Conservation (phyloP, 768 basidiomycete species). For the Boletus rubroflammeus region DNA sequence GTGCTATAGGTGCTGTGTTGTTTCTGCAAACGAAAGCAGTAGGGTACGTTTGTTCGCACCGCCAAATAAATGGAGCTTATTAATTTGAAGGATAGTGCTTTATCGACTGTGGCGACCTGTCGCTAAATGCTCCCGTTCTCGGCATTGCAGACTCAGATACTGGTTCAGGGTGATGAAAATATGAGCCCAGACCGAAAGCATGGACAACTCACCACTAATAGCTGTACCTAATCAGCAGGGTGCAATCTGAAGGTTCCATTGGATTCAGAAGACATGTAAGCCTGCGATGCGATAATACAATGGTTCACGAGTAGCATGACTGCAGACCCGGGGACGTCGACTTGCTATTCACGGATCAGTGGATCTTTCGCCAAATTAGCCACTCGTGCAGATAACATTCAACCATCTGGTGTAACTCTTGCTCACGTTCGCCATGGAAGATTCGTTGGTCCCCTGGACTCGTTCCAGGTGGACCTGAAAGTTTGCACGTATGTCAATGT, state of each 20-base stretch:
- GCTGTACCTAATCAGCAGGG: background rate
- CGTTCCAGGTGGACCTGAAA: too few species aligned
- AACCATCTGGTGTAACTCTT: too few species aligned
- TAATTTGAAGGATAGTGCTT: background rate
- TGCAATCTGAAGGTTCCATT: background rate
- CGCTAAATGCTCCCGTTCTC: background rate
- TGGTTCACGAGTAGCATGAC: background rate
- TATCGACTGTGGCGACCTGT: background rate
- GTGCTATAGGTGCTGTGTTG: background rate
- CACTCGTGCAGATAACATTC: too few species aligned
- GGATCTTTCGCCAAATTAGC: too few species aligned
- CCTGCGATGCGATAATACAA: background rate
- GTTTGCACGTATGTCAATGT: too few species aligned
- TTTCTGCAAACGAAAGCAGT: background rate
- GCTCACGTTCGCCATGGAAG: too few species aligned
- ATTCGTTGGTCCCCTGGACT: too few species aligned
- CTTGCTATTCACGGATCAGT: too few species aligned
- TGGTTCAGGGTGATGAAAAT: background rate
- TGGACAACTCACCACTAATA: background rate
- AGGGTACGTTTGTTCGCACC: background rate
- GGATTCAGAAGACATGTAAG: background rate
- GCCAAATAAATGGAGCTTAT: background rate
- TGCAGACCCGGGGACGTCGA: background rate
- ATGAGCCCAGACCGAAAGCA: background rate
- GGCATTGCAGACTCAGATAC: too few species aligned